These are phyloP conservation scores for Pharnaceum exiguum DNA, from an alignment of 148 eudicot genomes.

Conservation along the genomic window DNA sequence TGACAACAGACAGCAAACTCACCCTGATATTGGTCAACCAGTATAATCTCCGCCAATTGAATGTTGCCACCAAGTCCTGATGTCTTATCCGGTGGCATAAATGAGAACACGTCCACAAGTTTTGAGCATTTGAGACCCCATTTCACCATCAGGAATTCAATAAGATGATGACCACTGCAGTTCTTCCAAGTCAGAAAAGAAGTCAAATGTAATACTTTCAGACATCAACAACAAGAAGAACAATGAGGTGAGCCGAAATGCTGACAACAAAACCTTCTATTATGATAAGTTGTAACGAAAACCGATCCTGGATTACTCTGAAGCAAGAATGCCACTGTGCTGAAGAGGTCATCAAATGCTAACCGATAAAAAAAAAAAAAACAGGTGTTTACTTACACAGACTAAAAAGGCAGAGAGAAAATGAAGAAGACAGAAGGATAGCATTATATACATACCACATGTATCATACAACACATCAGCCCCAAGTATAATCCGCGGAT, in stretches of 20 bases:
- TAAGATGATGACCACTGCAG: conserved; percentile 91
- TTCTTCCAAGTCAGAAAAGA: conserved; percentile 1
- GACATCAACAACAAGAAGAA: no score
- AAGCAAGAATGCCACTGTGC: conserved; percentile 84
- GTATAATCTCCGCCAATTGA: conserved; percentile 82
- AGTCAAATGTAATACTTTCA: not conserved
- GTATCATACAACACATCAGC: conserved; percentile 94
- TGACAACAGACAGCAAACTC: not conserved
- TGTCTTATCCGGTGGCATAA: conserved; percentile 73
- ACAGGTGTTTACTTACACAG: not conserved
- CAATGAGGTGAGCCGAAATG: not conserved
- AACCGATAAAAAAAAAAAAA: conserved; percentile 3
- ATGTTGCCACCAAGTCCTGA: conserved; percentile 75
- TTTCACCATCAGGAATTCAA: conserved; percentile 85
- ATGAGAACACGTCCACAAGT: conserved; percentile 76
- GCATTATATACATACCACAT: conserved; percentile 35
- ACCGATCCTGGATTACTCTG: conserved; percentile 65
- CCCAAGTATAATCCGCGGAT: conserved; percentile 72
- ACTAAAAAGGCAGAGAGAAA: not conserved
- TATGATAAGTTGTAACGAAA: conserved; percentile 86
- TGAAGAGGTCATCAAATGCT: conserved; percentile 93
- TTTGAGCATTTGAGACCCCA: conserved; percentile 85
- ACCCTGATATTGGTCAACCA: conserved; percentile 21
- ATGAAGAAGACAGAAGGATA: not conserved
- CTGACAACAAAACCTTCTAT: conserved; percentile 55